Conservation (phyloP, 306 rosid genomes). For the Quercus glauca region DNA sequence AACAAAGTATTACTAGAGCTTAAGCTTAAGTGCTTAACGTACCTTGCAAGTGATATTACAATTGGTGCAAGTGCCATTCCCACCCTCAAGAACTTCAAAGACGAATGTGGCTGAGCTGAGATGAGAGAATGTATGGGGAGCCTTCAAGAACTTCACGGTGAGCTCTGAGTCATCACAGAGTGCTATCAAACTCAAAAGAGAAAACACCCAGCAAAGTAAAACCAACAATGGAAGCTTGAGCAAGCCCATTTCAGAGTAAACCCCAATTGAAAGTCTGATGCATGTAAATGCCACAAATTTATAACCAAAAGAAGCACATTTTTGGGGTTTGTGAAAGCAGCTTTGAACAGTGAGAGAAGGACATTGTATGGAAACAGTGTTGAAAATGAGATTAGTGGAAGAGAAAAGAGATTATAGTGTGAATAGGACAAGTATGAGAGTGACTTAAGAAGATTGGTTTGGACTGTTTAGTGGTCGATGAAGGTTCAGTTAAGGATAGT, state of each 20-base stretch:
- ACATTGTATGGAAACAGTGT: background rate
- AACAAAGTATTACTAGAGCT: constrained; percentile 8
- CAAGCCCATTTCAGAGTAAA: constrained; percentile 45
- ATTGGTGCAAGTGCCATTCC: constrained; percentile 38
- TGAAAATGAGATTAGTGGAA: constrained; percentile 16
- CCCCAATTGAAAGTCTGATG: background rate
- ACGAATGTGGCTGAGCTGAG: constrained; percentile 67
- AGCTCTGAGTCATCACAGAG: constrained; percentile 44
- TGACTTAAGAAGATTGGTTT: constrained; percentile 27
- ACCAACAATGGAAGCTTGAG: constrained; percentile 30
- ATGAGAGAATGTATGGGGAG: constrained; percentile 76
- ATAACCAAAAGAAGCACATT: constrained; percentile 28
- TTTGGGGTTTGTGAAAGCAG: constrained; percentile 17
- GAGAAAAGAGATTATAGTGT: constrained; percentile 8
- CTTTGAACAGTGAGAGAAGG: constrained; percentile 18
- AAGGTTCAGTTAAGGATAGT: constrained; percentile 45
- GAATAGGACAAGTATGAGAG: constrained; percentile 23
- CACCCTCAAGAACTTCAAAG: constrained; percentile 48
- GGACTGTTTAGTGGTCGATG: constrained; percentile 39
- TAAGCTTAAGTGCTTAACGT: too few species aligned
- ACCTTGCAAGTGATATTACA: constrained; percentile 83
- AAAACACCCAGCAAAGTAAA: constrained; percentile 36
- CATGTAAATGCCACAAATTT: constrained; percentile 12
- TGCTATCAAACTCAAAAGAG: constrained; percentile 37
- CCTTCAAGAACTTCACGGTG: constrained; percentile 65